A percentile compares a stretch with the other conserved stretches of the same genome.
Conservation (phyloP, 257 asterid genomes). For the Voacanga thouarsii region DNA sequence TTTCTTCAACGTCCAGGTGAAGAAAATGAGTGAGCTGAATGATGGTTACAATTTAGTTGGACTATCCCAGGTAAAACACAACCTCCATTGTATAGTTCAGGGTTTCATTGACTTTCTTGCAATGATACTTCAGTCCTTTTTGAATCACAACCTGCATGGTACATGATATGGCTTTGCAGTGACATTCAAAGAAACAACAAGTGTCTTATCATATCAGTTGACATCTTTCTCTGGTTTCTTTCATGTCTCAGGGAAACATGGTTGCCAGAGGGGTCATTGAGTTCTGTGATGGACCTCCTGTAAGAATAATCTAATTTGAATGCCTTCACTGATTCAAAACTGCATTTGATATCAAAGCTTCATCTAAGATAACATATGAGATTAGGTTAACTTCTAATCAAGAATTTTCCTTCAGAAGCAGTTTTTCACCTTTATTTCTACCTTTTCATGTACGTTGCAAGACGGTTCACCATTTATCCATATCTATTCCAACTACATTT, state of each 20-base stretch:
- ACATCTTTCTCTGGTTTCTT: constrained; percentile 13
- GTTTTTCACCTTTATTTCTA: not conserved
- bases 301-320: constrained; percentile 36
- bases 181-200: not conserved
- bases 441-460: not conserved
- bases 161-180: not conserved
- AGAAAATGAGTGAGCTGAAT: constrained; percentile 65
- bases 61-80: constrained; percentile 66
- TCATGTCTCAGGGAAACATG: constrained; percentile 65
- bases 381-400: not conserved
- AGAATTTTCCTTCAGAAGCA: not conserved
- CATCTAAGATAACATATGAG: not conserved
- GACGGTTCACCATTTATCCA: not conserved
- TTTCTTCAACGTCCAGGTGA: constrained; percentile 52
- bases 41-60: constrained; percentile 75
- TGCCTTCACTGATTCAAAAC: not conserved
- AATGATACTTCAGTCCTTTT: not conserved
- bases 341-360: not conserved
- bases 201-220: not conserved
- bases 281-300: constrained; percentile 83
- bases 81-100: not conserved
- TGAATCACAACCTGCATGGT: not conserved
- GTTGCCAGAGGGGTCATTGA: constrained; percentile 86
- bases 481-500: not conserved
- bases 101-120: not conserved